Conservation (phyloP, 805 yeast species). For the Ogataea parapolymorpha region DNA sequence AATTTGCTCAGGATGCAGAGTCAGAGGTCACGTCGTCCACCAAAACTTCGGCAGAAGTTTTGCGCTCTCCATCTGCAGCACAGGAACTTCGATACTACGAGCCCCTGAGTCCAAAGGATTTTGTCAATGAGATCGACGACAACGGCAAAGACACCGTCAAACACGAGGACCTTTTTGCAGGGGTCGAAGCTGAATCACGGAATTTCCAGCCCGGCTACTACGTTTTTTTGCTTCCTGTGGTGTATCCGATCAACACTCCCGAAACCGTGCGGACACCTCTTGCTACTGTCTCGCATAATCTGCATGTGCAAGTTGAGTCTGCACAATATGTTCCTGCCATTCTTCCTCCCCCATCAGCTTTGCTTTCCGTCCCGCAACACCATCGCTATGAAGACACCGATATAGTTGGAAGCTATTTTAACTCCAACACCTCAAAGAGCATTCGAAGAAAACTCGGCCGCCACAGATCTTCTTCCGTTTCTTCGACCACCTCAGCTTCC, state of each 20-base stretch:
- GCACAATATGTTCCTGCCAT: constrained; percentile 26
- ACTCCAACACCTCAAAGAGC: constrained; percentile 13
- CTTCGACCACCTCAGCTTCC: constrained; percentile 6
- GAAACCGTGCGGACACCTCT: constrained; percentile 54
- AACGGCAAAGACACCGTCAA: constrained; percentile 15
- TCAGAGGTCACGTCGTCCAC: constrained; percentile 15
- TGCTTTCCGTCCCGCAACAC: constrained; percentile 36
- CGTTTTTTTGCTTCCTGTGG: constrained; percentile 60
- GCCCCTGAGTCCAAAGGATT: constrained; percentile 23
- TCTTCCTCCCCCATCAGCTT: constrained; percentile 30
- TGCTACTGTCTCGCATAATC: constrained; percentile 44
- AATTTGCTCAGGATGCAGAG: constrained; percentile 18
- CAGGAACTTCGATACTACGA: constrained; percentile 26
- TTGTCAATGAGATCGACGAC: constrained; percentile 23
- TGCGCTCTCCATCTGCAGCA: constrained; percentile 23
- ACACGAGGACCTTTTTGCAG: constrained; percentile 20
- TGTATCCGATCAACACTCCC: constrained; percentile 60
- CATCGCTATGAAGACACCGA: constrained; percentile 24
- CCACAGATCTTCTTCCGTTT: constrained; percentile 13
- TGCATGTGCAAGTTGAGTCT: constrained; percentile 39
- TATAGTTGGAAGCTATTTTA: constrained; percentile 2
- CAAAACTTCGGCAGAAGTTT: constrained; percentile 14
- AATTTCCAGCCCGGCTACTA: constrained; percentile 62
- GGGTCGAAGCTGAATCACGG: constrained; percentile 8
- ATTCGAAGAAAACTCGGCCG: constrained; percentile 26